Conservation (phyloP, 1,284 basidiomycete species). For the Mycosarcoma mackinlayi region DNA sequence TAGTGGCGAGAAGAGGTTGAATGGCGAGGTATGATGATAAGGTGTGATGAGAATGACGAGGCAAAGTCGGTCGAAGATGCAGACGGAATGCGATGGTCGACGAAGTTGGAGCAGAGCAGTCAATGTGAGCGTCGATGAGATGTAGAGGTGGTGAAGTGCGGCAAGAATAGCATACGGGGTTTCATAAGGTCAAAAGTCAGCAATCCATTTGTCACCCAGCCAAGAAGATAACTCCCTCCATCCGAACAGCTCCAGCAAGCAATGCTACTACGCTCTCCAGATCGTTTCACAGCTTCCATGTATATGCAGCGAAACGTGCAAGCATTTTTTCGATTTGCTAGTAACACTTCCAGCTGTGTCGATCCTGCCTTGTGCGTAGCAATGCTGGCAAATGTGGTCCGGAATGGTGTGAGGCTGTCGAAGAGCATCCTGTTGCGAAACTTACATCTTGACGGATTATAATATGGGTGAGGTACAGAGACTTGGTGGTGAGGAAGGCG, state of each 20-base stretch:
- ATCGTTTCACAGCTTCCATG: too few species aligned
- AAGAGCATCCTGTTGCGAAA: constrained; percentile 5
- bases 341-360: too few species aligned
- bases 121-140: neutral
- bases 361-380: neutral
- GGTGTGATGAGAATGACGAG: neutral
- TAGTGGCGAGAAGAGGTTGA: neutral
- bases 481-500: constrained; percentile 45
- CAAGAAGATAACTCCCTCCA: neutral
- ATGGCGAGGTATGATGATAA: neutral
- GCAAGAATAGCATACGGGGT: neutral
- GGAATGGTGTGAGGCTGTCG: neutral
- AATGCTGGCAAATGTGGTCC: neutral
- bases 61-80: neutral
- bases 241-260: neutral
- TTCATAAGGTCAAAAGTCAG: constrained; percentile 11
- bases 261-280: neutral
- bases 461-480: constrained; percentile 35
- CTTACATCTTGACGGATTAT: constrained; percentile 56
- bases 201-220: neutral
- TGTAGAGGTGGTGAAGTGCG: neutral
- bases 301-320: too few species aligned
- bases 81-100: constrained; percentile 2
- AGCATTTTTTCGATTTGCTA: too few species aligned
- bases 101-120: neutral